Evolutionary conservation across 2,329 filamentous ascomycete genomes (phyloP), one percentile per base, ranked within the genome.

Genomic region (Aspergillus versicolor): DNA sequence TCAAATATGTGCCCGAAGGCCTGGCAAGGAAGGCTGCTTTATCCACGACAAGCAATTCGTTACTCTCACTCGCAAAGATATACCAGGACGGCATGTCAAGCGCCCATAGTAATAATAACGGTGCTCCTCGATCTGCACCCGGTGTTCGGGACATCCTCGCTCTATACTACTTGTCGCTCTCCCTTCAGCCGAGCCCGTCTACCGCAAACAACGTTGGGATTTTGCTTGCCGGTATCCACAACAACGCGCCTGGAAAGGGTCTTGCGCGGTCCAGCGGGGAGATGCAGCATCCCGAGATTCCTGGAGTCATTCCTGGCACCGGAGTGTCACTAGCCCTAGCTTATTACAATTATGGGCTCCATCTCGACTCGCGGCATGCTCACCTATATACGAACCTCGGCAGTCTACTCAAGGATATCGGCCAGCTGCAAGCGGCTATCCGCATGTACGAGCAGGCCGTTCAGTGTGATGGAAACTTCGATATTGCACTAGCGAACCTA

Each of bases 201-300:
- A 99, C 94, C 0, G 94, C 94, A 0, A 99, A 99, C 71, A 99
- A 99, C 71, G 92, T 99, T 12, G 94, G 94, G 3, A 99, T 99
- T 54, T 81, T 99, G 27, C 84, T 99, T n/a, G 94, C 94, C 5
- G 91, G 94, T 56, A 90, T 97, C 19, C 94, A 96, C 69, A 92
- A 96, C 65, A 81, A 80, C 24, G 69, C 72, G 12, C 75, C 76
- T 3, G 74, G 76, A 8, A 80, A 77, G 55, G 64, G 64, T 19
- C 61, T 67, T 50, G 58, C 73, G 60, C 67, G 68, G 12, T 62
- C 69, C 3, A 67, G 67, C 48, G 70, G 70, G 7, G 73, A 75
- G 63, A 70, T 65, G 75, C 61, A 77, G 24, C 70, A 79, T 19
- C 78, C 77, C 12, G 77, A 76, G 13, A 87, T 94, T 52, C 89